phyloP scores from a whole-genome alignment of 208 protist genomes.

The Naegleria lovaniensis region DNA sequence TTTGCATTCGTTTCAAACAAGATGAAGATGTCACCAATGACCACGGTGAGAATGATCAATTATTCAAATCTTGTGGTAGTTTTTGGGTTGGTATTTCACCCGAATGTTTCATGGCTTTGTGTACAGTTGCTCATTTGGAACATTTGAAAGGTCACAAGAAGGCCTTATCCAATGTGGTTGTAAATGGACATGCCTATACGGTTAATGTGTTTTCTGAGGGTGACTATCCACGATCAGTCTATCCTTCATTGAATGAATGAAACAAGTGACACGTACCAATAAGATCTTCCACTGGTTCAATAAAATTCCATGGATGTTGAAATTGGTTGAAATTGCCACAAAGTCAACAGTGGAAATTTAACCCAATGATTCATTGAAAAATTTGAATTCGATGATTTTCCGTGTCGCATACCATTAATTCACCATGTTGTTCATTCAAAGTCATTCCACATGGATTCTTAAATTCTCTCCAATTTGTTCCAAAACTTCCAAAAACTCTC shows the following conservation, averaged over 20 bases:
- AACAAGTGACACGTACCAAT: too few species aligned
- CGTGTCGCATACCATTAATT: too few species aligned
- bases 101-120: neutral
- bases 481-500: too few species aligned
- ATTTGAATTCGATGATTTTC: too few species aligned
- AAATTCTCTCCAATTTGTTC: too few species aligned
- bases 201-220: neutral
- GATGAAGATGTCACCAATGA: neutral
- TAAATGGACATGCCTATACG: neutral
- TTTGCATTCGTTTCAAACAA: neutral
- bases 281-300: too few species aligned
- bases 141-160: neutral
- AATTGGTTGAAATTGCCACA: too few species aligned
- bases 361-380: too few species aligned
- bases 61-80: neutral
- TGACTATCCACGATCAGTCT: neutral
- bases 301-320: too few species aligned
- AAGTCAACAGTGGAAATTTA: too few species aligned
- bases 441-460: too few species aligned
- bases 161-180: neutral
- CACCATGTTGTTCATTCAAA: too few species aligned
- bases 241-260: neutral
- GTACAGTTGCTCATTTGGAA: neutral
- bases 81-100: slow-evolving; percentile 9
- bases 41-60: neutral